Evolutionary conservation across 768 basidiomycete species (phyloP).

Genomic region (Pisolithus microcarpus): DNA sequence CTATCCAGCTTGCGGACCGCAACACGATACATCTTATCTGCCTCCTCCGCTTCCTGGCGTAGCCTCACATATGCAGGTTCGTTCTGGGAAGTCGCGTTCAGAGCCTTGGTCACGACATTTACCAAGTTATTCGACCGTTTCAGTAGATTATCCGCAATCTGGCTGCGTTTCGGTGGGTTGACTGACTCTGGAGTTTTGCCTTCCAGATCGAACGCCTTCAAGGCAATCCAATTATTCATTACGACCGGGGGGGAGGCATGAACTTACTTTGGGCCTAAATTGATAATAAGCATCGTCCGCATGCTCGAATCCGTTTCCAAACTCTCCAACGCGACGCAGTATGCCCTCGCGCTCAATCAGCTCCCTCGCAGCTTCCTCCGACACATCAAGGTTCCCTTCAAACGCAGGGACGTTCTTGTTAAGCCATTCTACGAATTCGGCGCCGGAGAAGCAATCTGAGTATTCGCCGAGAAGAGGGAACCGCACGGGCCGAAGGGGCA

Average conservation of each 20-base stretch:
- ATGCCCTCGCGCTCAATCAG: slow-evolving; percentile 48
- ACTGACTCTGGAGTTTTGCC: slow-evolving; percentile 19
- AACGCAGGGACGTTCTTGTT: slow-evolving; percentile 72
- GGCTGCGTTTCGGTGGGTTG: slow-evolving; percentile 22
- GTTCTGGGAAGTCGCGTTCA: slow-evolving; percentile 38
- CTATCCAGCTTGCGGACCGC: slow-evolving; percentile 78
- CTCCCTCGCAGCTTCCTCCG: slow-evolving; percentile 61
- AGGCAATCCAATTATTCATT: slow-evolving; percentile 7
- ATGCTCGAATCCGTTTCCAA: slow-evolving; percentile 75
- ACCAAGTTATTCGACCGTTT: slow-evolving; percentile 67
- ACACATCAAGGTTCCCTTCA: slow-evolving; percentile 68
- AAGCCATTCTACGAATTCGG: slow-evolving; percentile 84
- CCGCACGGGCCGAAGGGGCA: slow-evolving; percentile 64
- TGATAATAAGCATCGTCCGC: slow-evolving; percentile 79
- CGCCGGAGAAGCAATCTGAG: slow-evolving; percentile 79
- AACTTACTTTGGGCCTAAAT: slow-evolving; percentile 67
- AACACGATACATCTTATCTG: slow-evolving; percentile 73
- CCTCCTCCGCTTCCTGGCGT: slow-evolving; percentile 71
- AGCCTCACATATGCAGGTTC: slow-evolving; percentile 68
- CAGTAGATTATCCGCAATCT: slow-evolving; percentile 49
- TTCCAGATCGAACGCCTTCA: slow-evolving; percentile 25
- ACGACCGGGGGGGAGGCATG: not conserved
- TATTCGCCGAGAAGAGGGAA: slow-evolving; percentile 82
- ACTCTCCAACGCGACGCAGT: slow-evolving; percentile 70
- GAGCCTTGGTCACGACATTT: slow-evolving; percentile 65